Evolutionary conservation across 176 grass and related monocot species (phyloP).

Genomic region (Ensete ventricosum): DNA sequence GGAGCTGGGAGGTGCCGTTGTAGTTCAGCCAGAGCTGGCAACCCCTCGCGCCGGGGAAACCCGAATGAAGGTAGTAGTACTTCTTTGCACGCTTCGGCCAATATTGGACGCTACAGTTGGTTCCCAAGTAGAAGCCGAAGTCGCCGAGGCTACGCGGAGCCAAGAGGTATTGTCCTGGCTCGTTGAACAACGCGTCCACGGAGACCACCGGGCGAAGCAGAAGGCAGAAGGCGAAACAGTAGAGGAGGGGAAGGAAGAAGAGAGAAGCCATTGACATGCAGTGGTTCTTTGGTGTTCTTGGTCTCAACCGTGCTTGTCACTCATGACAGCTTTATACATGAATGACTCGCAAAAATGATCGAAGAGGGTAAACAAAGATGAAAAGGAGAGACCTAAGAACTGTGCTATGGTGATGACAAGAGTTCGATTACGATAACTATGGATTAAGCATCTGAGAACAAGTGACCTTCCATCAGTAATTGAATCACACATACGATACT

Average conservation of each 20-base stretch:
- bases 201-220: background rate
- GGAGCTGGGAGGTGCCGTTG: background rate
- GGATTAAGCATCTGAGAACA: too few relatives aligned
- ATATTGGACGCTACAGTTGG: background rate
- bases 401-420: too few relatives aligned
- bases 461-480: too few relatives aligned
- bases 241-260: background rate
- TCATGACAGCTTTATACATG: background rate
- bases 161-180: background rate
- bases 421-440: too few relatives aligned
- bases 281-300: too few relatives aligned
- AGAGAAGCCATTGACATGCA: too few relatives aligned
- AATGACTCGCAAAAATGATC: too few relatives aligned
- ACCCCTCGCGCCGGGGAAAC: background rate
- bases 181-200: conserved; percentile 2
- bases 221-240: background rate
- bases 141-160: background rate
- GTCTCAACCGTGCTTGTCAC: background rate
- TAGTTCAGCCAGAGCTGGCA: background rate
- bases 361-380: too few relatives aligned
- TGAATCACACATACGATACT: too few relatives aligned
- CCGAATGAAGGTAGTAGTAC: background rate
- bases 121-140: background rate
- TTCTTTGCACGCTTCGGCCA: background rate
- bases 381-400: too few relatives aligned